Evolutionary conservation across 495 filamentous ascomycete species (phyloP), one percentile per base, ranked within the genome.

Genomic region (Penicillium canescens): DNA sequence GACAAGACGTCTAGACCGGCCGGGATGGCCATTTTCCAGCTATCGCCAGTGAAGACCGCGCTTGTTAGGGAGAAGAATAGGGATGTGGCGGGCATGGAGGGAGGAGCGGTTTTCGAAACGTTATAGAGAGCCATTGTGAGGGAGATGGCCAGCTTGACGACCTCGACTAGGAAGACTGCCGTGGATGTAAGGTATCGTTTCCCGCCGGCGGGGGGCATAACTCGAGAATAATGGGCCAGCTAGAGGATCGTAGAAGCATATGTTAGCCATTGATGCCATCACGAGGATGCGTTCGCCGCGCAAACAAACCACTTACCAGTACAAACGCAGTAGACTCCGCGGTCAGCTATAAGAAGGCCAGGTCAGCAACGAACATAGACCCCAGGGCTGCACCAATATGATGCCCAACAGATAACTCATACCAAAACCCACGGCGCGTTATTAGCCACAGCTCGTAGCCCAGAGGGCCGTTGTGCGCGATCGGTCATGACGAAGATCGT

Each of bases 21-120:
- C 0, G 94, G 93, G 35, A 98, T 87, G 5, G 90, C 91, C 56
- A 98, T 66, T 70, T 97, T 97, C 94, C 94, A 98, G 61, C 90
- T 90, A 59, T 98, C 94, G n/a, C 88, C 86, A 3, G 88, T 87
- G 65, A 97, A 96, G 0, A 96, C 86, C 12, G 87, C 82, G 42
- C 78, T 82, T 59, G 82, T 86, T n/a, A 98, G 82, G 56, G 89
- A 85, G 55, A 82, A 83, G 69, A 96, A 86, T 20, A 96, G 80
- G 20, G 88, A 85, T 3, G 89, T 88, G 23, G 86, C 86, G 8
- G 93, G 87, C 43, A 90, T 86, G 6, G 87, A 85, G 5, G 90
- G 83, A 10, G 89, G 83, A 14, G 88, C 77, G 31, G 82, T 85
- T 61, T 82, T 79, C 26, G 90, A 90, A 45, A 89, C 88, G 61